Percentiles rank a stretch among this genome's conserved stretches.
phyloP scores from a whole-genome alignment of 139 green algal genomes.

The Chlorella sp. region DNA sequence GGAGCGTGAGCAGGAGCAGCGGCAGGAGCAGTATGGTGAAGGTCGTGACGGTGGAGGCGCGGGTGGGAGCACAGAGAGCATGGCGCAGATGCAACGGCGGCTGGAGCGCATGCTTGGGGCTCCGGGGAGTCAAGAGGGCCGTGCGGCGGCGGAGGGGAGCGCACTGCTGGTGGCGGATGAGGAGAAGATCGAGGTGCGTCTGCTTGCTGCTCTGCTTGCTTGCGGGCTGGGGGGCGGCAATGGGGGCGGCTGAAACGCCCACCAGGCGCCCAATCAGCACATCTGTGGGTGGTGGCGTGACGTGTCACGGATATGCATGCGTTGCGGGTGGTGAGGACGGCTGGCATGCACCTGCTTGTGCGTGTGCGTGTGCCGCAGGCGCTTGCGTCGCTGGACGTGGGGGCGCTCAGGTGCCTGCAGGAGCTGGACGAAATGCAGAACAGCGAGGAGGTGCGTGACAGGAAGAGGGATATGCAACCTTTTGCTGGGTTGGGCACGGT shows the following conservation, averaged over 20 bases:
- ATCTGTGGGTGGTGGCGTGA: too few relatives aligned
- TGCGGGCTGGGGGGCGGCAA: too few relatives aligned
- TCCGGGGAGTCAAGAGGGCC: not conserved
- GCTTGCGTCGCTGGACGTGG: not conserved
- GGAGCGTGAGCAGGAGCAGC: not conserved
- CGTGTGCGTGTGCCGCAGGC: too few relatives aligned
- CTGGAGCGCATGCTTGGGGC: not conserved
- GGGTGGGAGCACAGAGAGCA: not conserved
- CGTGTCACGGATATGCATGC: too few relatives aligned
- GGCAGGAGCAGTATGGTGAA: not conserved
- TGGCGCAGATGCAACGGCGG: not conserved
- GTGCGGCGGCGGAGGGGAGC: not conserved
- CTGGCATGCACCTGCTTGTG: too few relatives aligned
- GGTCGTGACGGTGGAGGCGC: too few relatives aligned
- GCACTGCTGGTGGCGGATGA: not conserved
- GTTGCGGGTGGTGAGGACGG: too few relatives aligned
- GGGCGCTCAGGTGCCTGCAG: not conserved
- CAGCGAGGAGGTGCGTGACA: not conserved
- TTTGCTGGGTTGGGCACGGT: too few relatives aligned
- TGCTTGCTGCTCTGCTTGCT: too few relatives aligned
- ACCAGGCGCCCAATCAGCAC: too few relatives aligned
- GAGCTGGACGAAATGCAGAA: not conserved
- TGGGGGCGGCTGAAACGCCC: too few relatives aligned
- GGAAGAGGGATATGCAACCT: too few relatives aligned
- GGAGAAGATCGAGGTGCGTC: not conserved